Conservation (phyloP, 371 early-diverging fungal genomes). For the Circinella umbellata region DNA sequence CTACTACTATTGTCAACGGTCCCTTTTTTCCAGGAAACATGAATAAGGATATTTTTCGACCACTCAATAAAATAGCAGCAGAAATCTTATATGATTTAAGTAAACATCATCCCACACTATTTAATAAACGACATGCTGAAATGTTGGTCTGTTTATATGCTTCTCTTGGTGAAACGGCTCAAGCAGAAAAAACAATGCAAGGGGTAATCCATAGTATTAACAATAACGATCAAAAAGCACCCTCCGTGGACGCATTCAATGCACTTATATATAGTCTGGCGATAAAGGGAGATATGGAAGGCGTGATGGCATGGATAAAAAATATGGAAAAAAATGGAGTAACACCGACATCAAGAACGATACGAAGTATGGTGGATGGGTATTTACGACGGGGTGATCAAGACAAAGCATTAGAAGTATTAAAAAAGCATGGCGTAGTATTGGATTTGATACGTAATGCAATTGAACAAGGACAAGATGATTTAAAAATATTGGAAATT, state of each 20-base stretch:
- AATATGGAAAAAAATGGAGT: slow-evolving; percentile 13
- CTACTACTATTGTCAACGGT: no score
- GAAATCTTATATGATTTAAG: slow-evolving; percentile 19
- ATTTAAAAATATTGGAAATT: slow-evolving; percentile 20
- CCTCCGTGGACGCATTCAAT: slow-evolving; percentile 24
- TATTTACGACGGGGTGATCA: slow-evolving; percentile 16
- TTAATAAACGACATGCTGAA: slow-evolving; percentile 8
- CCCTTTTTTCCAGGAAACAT: slow-evolving; percentile 7
- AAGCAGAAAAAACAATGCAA: slow-evolving; percentile 23
- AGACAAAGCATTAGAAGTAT: slow-evolving; percentile 18
- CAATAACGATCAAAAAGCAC: slow-evolving; percentile 15
- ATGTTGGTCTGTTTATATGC: slow-evolving; percentile 17
- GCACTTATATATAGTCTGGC: slow-evolving; percentile 34
- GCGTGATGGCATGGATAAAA: slow-evolving; percentile 30
- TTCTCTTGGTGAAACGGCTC: slow-evolving; percentile 15
- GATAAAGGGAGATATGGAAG: slow-evolving; percentile 10
- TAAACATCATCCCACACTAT: not conserved
- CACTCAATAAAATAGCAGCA: slow-evolving; percentile 3
- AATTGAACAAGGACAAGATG: slow-evolving; percentile 7
- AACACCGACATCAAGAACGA: slow-evolving; percentile 12
- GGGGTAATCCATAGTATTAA: slow-evolving; percentile 10
- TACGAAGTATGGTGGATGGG: slow-evolving; percentile 26
- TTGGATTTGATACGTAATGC: not conserved
- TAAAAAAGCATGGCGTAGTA: slow-evolving; percentile 15
- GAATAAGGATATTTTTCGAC: not conserved